Evolutionary conservation across 2,329 filamentous ascomycete genomes (phyloP).

Genomic region (Alternaria postmessia): DNA sequence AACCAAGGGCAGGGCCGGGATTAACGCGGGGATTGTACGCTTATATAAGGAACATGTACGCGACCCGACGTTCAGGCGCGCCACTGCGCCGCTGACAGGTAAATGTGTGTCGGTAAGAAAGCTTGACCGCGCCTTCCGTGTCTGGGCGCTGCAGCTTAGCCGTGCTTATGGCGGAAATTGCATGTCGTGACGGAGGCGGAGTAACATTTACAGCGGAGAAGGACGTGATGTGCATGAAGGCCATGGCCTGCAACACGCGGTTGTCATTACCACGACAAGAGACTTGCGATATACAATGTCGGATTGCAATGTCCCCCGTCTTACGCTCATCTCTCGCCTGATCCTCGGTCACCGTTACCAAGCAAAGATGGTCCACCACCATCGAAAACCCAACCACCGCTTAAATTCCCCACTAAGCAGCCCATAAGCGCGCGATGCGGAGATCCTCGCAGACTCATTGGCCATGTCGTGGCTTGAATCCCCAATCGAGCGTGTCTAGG

Average conservation of each 20-base stretch:
- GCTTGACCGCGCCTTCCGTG: conserved; percentile 15
- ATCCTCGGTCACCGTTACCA: conserved; percentile 5
- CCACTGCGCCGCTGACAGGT: conserved; percentile 7
- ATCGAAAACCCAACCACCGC: background rate
- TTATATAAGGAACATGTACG: conserved; percentile 2
- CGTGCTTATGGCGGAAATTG: background rate
- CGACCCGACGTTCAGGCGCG: background rate
- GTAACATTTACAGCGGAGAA: background rate
- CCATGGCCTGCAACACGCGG: background rate
- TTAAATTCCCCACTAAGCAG: background rate
- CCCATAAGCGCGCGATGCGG: conserved; percentile 1
- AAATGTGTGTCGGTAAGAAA: conserved; percentile 1
- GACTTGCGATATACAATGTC: background rate
- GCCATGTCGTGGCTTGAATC: conserved; percentile 9
- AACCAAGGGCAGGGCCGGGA: conserved; percentile 5
- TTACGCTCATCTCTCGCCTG: conserved; percentile 5
- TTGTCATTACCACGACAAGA: background rate
- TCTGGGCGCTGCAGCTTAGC: conserved; percentile 12
- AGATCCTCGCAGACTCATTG: conserved; percentile 5
- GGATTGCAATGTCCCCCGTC: background rate
- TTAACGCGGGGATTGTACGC: conserved; percentile 14
- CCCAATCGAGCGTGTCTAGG: conserved; percentile 9
- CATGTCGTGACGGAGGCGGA: background rate
- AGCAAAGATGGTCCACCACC: background rate
- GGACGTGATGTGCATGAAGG: background rate